A percentile compares a stretch with the other conserved stretches of the same genome.
These are phyloP conservation scores for Lactarius sanguifluus DNA, from an alignment of 768 basidiomycete species.

Conservation along the genomic window DNA sequence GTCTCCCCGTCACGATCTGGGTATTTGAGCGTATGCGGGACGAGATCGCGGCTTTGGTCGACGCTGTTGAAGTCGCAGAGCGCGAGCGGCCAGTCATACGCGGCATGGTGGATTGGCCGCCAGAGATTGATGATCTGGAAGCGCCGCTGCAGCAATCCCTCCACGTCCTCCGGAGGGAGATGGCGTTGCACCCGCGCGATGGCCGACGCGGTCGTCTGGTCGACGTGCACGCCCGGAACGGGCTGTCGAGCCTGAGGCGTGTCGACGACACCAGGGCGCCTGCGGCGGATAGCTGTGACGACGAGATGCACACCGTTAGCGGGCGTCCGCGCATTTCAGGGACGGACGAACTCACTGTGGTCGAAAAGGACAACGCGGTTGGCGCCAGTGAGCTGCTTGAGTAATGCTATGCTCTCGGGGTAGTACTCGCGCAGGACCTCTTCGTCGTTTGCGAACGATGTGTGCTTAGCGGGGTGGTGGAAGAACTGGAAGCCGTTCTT, in stretches of 20 bases:
- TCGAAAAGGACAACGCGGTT: slow-evolving; percentile 62
- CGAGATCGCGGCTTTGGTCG: slow-evolving; percentile 40
- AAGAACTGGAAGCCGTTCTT: slow-evolving; percentile 52
- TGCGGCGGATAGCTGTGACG: slow-evolving; percentile 44
- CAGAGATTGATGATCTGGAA: slow-evolving; percentile 58
- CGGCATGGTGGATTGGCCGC: slow-evolving; percentile 49
- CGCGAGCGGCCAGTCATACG: slow-evolving; percentile 50
- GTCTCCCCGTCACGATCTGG: slow-evolving; percentile 48
- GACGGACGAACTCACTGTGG: slow-evolving; percentile 49
- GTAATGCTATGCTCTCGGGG: slow-evolving; percentile 54
- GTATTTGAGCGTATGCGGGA: slow-evolving; percentile 41
- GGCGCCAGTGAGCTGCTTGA: slow-evolving; percentile 62
- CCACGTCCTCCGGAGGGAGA: slow-evolving; percentile 42
- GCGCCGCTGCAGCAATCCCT: slow-evolving; percentile 42
- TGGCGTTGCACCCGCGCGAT: slow-evolving; percentile 45
- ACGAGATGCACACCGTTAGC: not conserved
- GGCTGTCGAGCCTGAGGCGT: slow-evolving; percentile 46
- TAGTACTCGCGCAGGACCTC: slow-evolving; percentile 59
- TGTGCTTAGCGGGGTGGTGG: slow-evolving; percentile 43
- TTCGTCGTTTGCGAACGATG: slow-evolving; percentile 49
- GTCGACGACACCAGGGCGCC: slow-evolving; percentile 41
- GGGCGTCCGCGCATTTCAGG: not conserved
- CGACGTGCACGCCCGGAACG: slow-evolving; percentile 44
- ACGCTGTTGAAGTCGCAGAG: slow-evolving; percentile 49
- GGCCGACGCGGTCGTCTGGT: slow-evolving; percentile 45